A percentile compares a stretch with the other conserved stretches of the same genome.
These are phyloP conservation scores for Salix purpurea DNA, from an alignment of 345 rosid species.

Conservation along the genomic window DNA sequence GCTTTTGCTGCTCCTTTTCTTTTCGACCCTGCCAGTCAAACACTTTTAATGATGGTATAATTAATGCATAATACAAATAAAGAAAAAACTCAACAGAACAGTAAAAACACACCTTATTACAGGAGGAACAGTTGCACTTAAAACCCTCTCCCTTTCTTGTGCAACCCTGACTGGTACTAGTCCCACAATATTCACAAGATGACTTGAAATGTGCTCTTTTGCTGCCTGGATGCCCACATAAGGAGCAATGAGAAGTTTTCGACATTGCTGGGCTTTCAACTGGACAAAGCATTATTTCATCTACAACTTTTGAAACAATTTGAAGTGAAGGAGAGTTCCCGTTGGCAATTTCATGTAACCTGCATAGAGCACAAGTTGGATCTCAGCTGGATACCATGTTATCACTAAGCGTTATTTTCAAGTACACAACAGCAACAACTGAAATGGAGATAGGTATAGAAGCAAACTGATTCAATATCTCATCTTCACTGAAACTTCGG, in stretches of 20 bases:
- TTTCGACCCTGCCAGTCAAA: slow-evolving; percentile 40
- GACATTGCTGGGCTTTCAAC: slow-evolving; percentile 34
- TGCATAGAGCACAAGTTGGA: slow-evolving; percentile 22
- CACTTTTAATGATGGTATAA: neutral
- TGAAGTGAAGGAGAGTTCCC: slow-evolving; percentile 29
- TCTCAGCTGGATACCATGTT: slow-evolving; percentile 8
- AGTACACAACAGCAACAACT: neutral
- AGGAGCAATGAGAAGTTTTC: slow-evolving; percentile 68
- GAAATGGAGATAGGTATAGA: neutral
- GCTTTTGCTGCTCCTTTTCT: slow-evolving; percentile 56
- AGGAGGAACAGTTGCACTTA: slow-evolving; percentile 60
- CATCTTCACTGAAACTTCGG: slow-evolving; percentile 53
- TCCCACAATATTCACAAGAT: slow-evolving; percentile 58
- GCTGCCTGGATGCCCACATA: slow-evolving; percentile 88
- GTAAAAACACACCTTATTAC: slow-evolving; percentile 41
- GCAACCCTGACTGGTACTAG: slow-evolving; percentile 46
- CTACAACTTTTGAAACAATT: slow-evolving; percentile 26
- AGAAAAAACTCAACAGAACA: neutral
- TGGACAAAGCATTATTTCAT: slow-evolving; percentile 22
- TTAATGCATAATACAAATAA: neutral
- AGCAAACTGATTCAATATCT: slow-evolving; percentile 56
- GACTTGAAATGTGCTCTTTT: slow-evolving; percentile 58
- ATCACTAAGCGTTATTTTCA: slow-evolving; percentile 1
- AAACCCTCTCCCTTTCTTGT: slow-evolving; percentile 51
- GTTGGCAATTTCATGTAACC: slow-evolving; percentile 58